Conservation (phyloP, 768 basidiomycete genomes). For the Lactarius hengduanensis region DNA sequence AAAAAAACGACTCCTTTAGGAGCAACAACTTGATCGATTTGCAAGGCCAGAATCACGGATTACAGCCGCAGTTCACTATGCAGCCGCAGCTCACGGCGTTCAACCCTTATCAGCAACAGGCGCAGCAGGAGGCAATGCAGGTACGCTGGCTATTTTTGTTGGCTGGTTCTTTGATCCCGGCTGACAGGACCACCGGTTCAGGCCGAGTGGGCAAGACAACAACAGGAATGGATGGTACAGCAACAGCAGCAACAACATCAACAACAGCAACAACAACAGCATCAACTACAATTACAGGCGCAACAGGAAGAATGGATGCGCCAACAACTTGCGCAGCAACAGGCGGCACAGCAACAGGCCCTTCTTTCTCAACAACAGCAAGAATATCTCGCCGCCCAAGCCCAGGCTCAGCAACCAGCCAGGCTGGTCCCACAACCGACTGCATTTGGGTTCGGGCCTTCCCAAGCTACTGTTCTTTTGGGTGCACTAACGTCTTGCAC, state of each 20-base stretch:
- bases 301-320: conserved; percentile 59
- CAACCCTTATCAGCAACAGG: conserved; percentile 93
- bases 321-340: conserved; percentile 62
- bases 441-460: conserved; percentile 61
- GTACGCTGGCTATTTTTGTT: conserved; percentile 30
- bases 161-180: neutral
- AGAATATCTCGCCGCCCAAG: conserved; percentile 24
- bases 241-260: conserved; percentile 44
- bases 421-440: conserved; percentile 59
- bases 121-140: conserved; percentile 85
- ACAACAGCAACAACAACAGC: conserved; percentile 43
- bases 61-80: conserved; percentile 79
- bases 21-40: conserved; percentile 20
- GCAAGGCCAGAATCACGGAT: conserved; percentile 26
- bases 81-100: conserved; percentile 89
- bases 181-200: conserved; percentile 23
- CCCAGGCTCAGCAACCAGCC: conserved; percentile 35
- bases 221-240: conserved; percentile 73
- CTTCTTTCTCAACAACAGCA: conserved; percentile 43
- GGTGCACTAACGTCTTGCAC: conserved; percentile 2
- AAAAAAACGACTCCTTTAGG: conserved; percentile 1
- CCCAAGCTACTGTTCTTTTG: neutral
- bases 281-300: conserved; percentile 46
- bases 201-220: conserved; percentile 46
- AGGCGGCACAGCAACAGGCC: conserved; percentile 39